Base-by-base conservation (phyloP, 2,329 filamentous ascomycete species). In the Xylariaceae sp. region DNA sequence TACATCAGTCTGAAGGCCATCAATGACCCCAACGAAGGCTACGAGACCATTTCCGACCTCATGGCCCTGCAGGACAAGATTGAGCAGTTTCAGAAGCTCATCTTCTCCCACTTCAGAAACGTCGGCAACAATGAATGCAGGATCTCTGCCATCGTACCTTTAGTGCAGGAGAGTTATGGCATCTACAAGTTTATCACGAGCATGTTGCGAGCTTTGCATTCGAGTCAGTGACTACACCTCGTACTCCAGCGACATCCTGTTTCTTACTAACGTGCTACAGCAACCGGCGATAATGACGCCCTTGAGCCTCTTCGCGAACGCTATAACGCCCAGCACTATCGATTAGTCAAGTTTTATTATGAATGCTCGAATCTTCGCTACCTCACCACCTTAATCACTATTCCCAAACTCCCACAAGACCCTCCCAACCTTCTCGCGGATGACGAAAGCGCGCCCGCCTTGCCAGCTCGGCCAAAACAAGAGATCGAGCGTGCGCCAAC, bases 171-270 rank as follows among this genome's bases (percentile, higher is more conserved):
- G 75, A 97, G 90, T 68, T 99, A 97, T 70, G 94, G 94, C 42
- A 97, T 99, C 60, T 99, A 99, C 78, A 97, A 97, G 71, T 99
- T 99, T 68, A 91, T 96, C 58, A 99, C 94, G 0, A 99, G 94
- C 86, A 99, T 99, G 94, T 73, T 99, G 54, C 83, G 94, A 48
- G 94, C 94, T 14, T 96, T 99, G 91, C 92, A 99, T 68, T 92
- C 89, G 2, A 90, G 88, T 91, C 75, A 66, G 85, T 73, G 17
- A 11, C 15, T n/a, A 5, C 22, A 4, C 22, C 17, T 17, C 43
- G 15, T 22, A 38, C 14, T 14, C 15, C 10, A 6, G 10, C 18
- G 9, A 22, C 30, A 5, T 33, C 12, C 42, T 12, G 39, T 47
- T 57, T 38, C 57, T 67, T 52, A 66, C 43, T 35, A 42, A 49